These are phyloP conservation scores for Ustilago tritici DNA, from an alignment of 1,284 basidiomycete species.

Conservation along the genomic window DNA sequence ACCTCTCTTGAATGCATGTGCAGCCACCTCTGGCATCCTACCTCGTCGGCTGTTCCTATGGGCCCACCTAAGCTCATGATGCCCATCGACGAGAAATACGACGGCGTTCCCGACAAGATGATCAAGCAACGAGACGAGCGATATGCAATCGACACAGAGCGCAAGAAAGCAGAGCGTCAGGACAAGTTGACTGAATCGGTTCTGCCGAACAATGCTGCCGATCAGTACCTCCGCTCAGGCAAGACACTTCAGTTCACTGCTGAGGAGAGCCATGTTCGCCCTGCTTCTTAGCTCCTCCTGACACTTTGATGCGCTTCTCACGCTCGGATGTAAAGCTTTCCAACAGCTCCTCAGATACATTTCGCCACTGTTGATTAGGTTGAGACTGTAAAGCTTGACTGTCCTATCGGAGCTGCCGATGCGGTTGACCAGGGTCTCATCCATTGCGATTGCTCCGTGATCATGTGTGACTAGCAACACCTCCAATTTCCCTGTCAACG, in stretches of 20 bases:
- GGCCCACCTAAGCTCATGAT: conserved; percentile 50
- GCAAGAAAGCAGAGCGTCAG: conserved; percentile 30
- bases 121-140: conserved; percentile 22
- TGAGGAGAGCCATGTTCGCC: conserved; percentile 18
- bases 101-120: conserved; percentile 12
- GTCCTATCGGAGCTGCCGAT: conserved; percentile 61
- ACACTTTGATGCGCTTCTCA: conserved; percentile 73
- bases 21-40: conserved; percentile 34
- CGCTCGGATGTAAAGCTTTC: conserved; percentile 82
- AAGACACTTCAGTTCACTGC: conserved; percentile 28
- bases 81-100: conserved; percentile 33
- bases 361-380: conserved; percentile 84
- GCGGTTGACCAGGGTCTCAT: neutral
- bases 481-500: conserved; percentile 38
- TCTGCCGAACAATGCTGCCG: conserved; percentile 29
- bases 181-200: conserved; percentile 19
- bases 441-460: neutral
- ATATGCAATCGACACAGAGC: conserved; percentile 35
- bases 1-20: neutral
- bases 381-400: conserved; percentile 63
- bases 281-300: conserved; percentile 2
- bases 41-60: conserved; percentile 20
- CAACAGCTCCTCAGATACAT: conserved; percentile 81
- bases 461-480: conserved; percentile 45
- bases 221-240: conserved; percentile 35